Conservation (phyloP, 2,329 filamentous ascomycete genomes). For the Claviceps capensis region DNA sequence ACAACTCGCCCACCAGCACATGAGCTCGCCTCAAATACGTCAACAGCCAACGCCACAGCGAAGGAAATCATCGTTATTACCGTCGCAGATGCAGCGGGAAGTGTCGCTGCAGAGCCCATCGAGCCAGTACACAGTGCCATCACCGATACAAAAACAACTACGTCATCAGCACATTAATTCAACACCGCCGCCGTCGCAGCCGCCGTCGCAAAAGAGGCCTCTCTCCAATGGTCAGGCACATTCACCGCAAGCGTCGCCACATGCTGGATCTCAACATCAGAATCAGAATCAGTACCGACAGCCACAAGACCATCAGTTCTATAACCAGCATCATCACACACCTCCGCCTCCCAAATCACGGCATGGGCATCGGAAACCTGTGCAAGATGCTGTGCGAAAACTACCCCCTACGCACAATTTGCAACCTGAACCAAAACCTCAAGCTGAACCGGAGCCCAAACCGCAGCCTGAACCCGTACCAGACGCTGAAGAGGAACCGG, state of each 20-base stretch:
- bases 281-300: conserved; percentile 1
- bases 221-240: conserved; percentile 12
- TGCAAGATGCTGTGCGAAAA: conserved; percentile 3
- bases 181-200: conserved; percentile 3
- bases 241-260: conserved; percentile 12
- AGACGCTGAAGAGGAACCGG: background rate
- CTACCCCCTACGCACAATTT: background rate
- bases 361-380: background rate
- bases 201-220: conserved; percentile 2
- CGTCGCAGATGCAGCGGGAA: conserved; percentile 8
- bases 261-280: conserved; percentile 4
- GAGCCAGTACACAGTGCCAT: conserved; percentile 6
- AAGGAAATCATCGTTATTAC: conserved; percentile 3
- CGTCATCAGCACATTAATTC: conserved; percentile 13
- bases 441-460: background rate
- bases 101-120: conserved; percentile 6
- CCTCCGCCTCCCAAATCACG: conserved; percentile 7
- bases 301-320: background rate
- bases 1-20: conserved; percentile 8
- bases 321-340: background rate
- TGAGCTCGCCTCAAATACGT: conserved; percentile 8
- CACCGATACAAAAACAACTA: conserved; percentile 14
- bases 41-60: conserved; percentile 10
- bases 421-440: background rate
- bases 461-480: background rate